Evolutionary conservation across 257 asterid species (phyloP), one percentile per base, ranked within the genome.

Genomic region (Scutellaria barbata): DNA sequence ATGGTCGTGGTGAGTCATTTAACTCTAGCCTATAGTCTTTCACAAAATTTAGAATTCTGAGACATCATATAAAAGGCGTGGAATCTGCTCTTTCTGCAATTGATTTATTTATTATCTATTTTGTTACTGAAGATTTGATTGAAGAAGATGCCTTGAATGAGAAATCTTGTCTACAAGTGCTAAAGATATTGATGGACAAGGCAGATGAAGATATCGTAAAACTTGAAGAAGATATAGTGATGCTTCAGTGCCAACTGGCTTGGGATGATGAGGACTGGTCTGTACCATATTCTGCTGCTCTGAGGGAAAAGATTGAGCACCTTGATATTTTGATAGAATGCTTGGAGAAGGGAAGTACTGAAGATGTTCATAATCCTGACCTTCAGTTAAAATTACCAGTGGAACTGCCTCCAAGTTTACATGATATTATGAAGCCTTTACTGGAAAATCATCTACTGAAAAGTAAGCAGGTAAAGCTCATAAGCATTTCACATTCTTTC

Each of bases 131-230:
- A 87, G 94, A 87, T 79, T 45, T 66, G 61, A 67, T 84, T 37
- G 92, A 84, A 75, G 86, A 84, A 79, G 84, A 89, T 73, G 86
- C 79, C 17, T 74, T 84, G 77, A 86, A 89, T 75, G 84, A 83
- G 75, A 74, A 69, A 68, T 84, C 73, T 52, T 82, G 88, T 63
- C 14, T 76, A 33, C 83, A 84, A 82, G 92, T 81, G 76, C 83
- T 87, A 20, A 72, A 77, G 80, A 84, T 35, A 72, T 74, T 76
- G 82, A 78, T 66, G 12, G 69, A 74, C 69, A 84, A 81, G 67
- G 89, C 84, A 43, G 86, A 89, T 72, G 52, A 79, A 41, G 92
- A 84, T 37, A 80, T 87, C 45, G 7, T 43, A 8, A 75, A 81
- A 75, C 81, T 85, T 74, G 88, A 85, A 70, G 86, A 81, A 72